Base-by-base conservation (phyloP, 2,329 filamentous ascomycete species). In the Ampelomyces quisqualis region DNA sequence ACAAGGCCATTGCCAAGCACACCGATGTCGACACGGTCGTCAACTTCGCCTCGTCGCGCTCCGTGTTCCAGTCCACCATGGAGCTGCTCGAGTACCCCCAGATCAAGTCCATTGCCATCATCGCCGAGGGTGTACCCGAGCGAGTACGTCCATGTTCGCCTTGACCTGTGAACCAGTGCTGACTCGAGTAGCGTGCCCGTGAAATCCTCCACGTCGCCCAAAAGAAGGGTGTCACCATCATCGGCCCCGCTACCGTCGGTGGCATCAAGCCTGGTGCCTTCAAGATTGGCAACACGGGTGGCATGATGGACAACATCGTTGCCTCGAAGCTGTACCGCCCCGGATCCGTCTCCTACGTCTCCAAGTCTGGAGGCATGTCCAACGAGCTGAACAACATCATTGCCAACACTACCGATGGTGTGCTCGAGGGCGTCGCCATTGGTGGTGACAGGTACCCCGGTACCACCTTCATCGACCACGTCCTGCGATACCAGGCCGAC, bases 231-330 rank as follows among this genome's bases (percentile, higher is more conserved):
- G 86, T 98, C 70, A 96, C 90, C 73, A 98, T 98, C 73, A 96
- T 98, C 68, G 93, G 93, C 55, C 93, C 93, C 54, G 93, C 93
- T 63, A 98, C 93, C 41, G 93, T 98, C 51, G 93, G 93, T 82
- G 93, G 93, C 67, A 97, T 98, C 78, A 98, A 97, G 84, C 93
- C 93, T 51, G 93, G 93, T 73, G 88, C 88, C 72, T 98, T 91
- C 87, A 98, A 97, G 84, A 98, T 98, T 57, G 93, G 93, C 72
- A 98, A 98, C 82, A 98, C 93, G 65, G 93, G 93, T 82, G 93
- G 93, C 75, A 98, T 98, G 93, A 98, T 98, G 93, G 93, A 98
- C 82, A 98, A 98, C 83, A 98, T 98, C 66, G 93, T 98, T 54
- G 90, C 93, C 61, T 97, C 93, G 72, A 98, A 98, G 85, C 88